Conservation (phyloP, 495 filamentous ascomycete species). For the Hamigera avellanea region DNA sequence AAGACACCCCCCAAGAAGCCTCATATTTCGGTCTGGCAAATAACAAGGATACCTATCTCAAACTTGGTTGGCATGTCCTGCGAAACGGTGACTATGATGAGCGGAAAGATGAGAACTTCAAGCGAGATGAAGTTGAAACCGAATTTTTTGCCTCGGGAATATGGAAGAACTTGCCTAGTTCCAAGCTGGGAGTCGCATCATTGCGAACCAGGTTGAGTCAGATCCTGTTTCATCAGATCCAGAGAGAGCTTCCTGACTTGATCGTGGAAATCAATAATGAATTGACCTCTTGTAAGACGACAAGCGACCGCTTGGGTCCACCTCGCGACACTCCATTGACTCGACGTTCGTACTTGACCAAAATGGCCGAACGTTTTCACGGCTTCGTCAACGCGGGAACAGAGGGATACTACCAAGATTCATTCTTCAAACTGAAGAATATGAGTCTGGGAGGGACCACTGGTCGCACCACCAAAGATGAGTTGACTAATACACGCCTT, state of each 20-base stretch:
- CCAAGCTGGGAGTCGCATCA: slow-evolving; percentile 33
- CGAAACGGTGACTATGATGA: slow-evolving; percentile 35
- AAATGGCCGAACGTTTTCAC: slow-evolving; percentile 8
- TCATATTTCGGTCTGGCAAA: slow-evolving; percentile 23
- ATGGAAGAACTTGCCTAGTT: slow-evolving; percentile 29
- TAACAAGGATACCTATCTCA: slow-evolving; percentile 30
- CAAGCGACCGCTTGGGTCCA: slow-evolving; percentile 7
- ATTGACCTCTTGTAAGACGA: slow-evolving; percentile 14
- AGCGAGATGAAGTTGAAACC: slow-evolving; percentile 24
- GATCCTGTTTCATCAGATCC: slow-evolving; percentile 45
- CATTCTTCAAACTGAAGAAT: slow-evolving; percentile 5
- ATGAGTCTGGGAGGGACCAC: background rate
- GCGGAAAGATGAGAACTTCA: slow-evolving; percentile 17
- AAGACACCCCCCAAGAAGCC: slow-evolving; percentile 13
- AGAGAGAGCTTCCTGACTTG: slow-evolving; percentile 43
- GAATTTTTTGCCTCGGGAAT: slow-evolving; percentile 34
- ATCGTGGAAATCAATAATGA: slow-evolving; percentile 43
- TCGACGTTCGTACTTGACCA: slow-evolving; percentile 10
- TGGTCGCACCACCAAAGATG: background rate
- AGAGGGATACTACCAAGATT: slow-evolving; percentile 11
- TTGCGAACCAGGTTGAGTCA: slow-evolving; percentile 43
- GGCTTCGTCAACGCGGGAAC: slow-evolving; percentile 8
- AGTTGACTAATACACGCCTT: too few species aligned
- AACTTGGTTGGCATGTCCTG: slow-evolving; percentile 39
- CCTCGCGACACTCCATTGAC: slow-evolving; percentile 4